Evolutionary conservation across 495 filamentous ascomycete genomes (phyloP).

Genomic region (Aspergillus affinis): DNA sequence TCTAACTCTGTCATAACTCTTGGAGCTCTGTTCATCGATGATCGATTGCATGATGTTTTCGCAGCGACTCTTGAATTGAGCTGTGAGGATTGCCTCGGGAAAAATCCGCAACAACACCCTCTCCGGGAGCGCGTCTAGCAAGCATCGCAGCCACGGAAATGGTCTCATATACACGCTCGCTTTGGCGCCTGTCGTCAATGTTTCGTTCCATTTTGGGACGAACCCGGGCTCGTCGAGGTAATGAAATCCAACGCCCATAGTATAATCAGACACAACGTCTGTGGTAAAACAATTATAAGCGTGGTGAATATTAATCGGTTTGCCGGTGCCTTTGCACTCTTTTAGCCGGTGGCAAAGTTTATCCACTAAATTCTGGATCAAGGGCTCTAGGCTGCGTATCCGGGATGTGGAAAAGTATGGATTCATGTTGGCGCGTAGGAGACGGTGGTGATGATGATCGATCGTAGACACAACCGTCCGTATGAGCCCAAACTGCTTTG

Average conservation of each 20-base stretch:
- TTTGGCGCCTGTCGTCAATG: conserved; percentile 24
- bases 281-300: conserved; percentile 38
- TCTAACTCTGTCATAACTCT: conserved; percentile 18
- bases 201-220: conserved; percentile 29
- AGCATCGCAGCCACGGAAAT: conserved; percentile 27
- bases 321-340: conserved; percentile 26
- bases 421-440: conserved; percentile 28
- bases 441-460: conserved; percentile 25
- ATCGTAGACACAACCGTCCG: conserved; percentile 21
- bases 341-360: conserved; percentile 35
- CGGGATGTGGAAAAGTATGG: conserved; percentile 32
- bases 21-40: conserved; percentile 4
- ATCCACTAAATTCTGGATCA: conserved; percentile 28
- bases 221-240: conserved; percentile 39
- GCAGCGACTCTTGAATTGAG: conserved; percentile 22
- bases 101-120: conserved; percentile 21
- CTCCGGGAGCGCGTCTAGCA: conserved; percentile 27
- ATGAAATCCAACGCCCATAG: conserved; percentile 28
- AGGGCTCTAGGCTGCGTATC: conserved; percentile 31
- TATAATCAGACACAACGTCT: conserved; percentile 45
- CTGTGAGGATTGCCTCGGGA: conserved; percentile 26
- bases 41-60: conserved; percentile 10
- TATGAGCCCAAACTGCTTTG: conserved; percentile 17
- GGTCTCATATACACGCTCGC: conserved; percentile 25
- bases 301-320: conserved; percentile 33